phyloP scores from a whole-genome alignment of 768 basidiomycete species.

The Trametes cubensis region DNA sequence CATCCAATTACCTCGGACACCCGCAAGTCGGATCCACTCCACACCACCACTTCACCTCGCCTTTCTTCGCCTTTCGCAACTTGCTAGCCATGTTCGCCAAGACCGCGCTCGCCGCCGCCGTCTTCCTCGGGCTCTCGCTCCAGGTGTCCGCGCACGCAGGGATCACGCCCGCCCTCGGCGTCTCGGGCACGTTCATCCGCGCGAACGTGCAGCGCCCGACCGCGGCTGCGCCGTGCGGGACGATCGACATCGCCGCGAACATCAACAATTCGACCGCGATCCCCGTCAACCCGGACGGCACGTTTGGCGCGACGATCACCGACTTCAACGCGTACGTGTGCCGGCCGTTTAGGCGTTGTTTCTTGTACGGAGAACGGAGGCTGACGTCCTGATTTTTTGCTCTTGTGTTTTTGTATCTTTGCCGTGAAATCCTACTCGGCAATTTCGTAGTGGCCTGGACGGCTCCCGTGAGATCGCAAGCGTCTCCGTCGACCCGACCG shows the following conservation, averaged over 20 bases:
- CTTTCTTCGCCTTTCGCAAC: not conserved
- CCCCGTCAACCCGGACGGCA: constrained; percentile 38
- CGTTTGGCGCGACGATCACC: constrained; percentile 42
- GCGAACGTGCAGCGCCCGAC: constrained; percentile 35
- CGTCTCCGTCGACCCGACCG: constrained; percentile 46
- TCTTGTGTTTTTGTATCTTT: no score
- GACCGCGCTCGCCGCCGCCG: constrained; percentile 28
- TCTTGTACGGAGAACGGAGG: no score
- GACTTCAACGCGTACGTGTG: constrained; percentile 54
- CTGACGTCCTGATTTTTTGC: no score
- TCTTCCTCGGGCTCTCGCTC: constrained; percentile 39
- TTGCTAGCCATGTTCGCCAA: constrained; percentile 26
- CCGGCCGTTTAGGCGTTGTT: no score
- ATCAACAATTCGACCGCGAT: constrained; percentile 40
- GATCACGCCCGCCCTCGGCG: constrained; percentile 45
- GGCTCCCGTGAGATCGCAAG: constrained; percentile 48
- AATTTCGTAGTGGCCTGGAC: constrained; percentile 41
- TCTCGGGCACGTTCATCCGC: constrained; percentile 29
- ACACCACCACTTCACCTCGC: no score
- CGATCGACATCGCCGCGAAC: constrained; percentile 41
- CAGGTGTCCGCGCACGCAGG: constrained; percentile 46
- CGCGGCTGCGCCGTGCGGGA: constrained; percentile 43
- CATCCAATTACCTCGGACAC: no score
- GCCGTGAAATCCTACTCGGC: no score
- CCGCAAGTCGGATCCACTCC: no score